Base-by-base conservation (phyloP, 73 alveolate species). In the Paramecium sonneborni region DNA sequence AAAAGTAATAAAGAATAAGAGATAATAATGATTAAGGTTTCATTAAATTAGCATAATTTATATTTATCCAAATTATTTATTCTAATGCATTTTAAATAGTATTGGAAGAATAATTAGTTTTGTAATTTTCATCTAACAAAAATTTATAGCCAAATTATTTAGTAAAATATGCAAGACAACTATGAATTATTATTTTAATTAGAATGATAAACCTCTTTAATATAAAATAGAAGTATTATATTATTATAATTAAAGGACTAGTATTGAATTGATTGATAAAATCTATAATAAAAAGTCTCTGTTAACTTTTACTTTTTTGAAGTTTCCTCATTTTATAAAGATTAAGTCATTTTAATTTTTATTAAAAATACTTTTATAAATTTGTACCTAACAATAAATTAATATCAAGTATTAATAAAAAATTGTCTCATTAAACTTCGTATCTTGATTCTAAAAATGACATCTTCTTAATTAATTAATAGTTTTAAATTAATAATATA, bases 161-260 rank as follows among this genome's bases (percentile, higher is more conserved):
- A 26, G 87, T 82, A 88, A 88, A 70, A 6, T 88, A 34, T 56
- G 85, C 46, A 88, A 76, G 24, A 30, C 79, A n/a, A 88, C 94
- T 5, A 56, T 85, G 30, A 88, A 70, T 37, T 82, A 88, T 88
- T 88, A 88, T 39, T 88, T 70, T 70, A 43, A 88, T 70, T 88
- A 70, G 14, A 88, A 88, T 70, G 91, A 88, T 24, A 88, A 46
- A 26, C 76, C 94, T n/a, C 44, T 88, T 1, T 88, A 26, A 8
- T 91, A 88, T 69, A 69, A 76, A 38, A 39, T 88, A 14, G 94
- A 88, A n/a, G 94, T 76, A 58, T 11, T 37, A 18, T 20, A 48
- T 35, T 11, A 8, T 9, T 57, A 3, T 67, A 20, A 26, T 26
- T 35, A 74, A 20, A 74, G 90, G 46, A 76, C 90, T 20, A 20